phyloP scores from a whole-genome alignment of 305 asterid genomes.

The Lippia alba region DNA sequence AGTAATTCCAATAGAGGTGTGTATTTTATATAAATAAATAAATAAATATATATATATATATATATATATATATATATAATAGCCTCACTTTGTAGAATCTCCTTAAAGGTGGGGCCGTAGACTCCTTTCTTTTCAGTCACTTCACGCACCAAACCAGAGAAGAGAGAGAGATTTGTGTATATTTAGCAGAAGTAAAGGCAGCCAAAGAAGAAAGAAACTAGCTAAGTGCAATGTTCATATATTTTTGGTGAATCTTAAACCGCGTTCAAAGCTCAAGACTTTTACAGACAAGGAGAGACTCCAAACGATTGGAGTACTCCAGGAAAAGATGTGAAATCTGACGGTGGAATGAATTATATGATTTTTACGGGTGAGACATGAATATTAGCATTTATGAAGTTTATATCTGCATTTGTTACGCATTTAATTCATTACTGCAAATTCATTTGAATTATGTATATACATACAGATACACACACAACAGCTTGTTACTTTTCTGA shows the following conservation, averaged over 20 bases:
- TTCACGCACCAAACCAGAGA: conserved; percentile 7
- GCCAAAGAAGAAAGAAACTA: background rate
- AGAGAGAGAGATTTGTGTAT: background rate
- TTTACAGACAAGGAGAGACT: background rate
- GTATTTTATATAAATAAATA: no score
- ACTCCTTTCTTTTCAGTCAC: background rate
- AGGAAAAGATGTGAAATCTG: background rate
- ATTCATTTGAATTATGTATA: background rate
- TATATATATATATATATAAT: no score
- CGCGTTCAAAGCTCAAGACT: conserved; percentile 2
- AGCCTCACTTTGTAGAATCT: background rate
- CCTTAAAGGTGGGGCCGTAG: background rate
- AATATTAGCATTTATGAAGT: conserved; percentile 11
- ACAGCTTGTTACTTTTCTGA: background rate
- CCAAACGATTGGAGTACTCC: conserved; percentile 1
- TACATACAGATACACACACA: background rate
- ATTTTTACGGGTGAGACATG: conserved; percentile 24
- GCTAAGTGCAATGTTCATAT: background rate
- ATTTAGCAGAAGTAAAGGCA: background rate
- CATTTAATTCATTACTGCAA: conserved; percentile 26
- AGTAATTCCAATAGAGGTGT: no score
- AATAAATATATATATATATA: no score
- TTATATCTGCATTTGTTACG: background rate
- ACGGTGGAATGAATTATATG: conserved; percentile 6
- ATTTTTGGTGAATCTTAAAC: background rate